Evolutionary conservation across 2,329 filamentous ascomycete genomes (phyloP).

Genomic region (Fusarium citri): DNA sequence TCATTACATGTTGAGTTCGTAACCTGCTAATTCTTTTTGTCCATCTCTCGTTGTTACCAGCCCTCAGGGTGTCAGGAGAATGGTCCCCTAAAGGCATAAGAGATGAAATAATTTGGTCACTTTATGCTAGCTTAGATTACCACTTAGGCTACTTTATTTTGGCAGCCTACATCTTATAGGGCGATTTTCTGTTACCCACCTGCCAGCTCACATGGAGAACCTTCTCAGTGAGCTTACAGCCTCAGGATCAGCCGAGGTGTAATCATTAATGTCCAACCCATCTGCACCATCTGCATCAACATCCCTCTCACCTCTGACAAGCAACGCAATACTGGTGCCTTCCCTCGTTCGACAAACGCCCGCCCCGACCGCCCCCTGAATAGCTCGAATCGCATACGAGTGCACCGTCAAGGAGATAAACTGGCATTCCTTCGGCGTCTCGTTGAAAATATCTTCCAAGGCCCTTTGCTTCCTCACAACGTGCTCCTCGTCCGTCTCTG

Average conservation of each 20-base stretch:
- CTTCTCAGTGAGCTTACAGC: conserved; percentile 13
- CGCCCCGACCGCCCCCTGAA: conserved; percentile 57
- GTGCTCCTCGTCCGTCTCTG: conserved; percentile 63
- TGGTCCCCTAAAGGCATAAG: too few species aligned
- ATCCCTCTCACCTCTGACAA: conserved; percentile 60
- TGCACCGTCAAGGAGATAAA: conserved; percentile 65
- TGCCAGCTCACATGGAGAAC: conserved; percentile 19
- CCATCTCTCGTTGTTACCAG: too few species aligned
- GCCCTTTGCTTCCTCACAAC: conserved; percentile 55
- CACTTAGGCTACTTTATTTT: too few species aligned
- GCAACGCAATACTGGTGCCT: conserved; percentile 65
- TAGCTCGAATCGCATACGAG: conserved; percentile 58
- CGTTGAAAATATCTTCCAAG: conserved; percentile 60
- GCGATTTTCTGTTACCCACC: neutral
- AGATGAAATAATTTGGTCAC: too few species aligned
- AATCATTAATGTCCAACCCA: conserved; percentile 2
- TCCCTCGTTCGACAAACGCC: conserved; percentile 59
- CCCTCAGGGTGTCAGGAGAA: too few species aligned
- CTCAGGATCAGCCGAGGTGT: conserved; percentile 2
- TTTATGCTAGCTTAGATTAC: too few species aligned
- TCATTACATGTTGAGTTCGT: too few species aligned
- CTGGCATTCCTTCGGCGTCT: conserved; percentile 50
- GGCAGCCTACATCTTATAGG: too few species aligned
- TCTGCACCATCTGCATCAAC: neutral
- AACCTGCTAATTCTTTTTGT: too few species aligned